Evolutionary conservation across 495 filamentous ascomycete species (phyloP).

Genomic region (Penicillium macrosclerotiorum): DNA sequence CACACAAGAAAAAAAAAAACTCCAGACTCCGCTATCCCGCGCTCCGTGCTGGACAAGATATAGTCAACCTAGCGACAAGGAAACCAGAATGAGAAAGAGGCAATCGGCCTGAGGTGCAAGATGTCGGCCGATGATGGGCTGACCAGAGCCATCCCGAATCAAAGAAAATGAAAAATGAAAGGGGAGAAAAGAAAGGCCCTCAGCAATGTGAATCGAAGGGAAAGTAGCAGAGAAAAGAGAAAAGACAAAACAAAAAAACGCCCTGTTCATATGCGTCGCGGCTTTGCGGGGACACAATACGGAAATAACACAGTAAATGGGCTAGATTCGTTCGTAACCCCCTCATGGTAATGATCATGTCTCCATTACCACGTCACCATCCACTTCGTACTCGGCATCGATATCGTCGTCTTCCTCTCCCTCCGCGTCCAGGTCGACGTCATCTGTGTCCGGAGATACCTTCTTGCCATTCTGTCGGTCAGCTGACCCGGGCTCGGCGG

Average conservation of each 20-base stretch:
- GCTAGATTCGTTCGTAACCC: no score
- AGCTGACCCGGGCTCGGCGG: constrained; percentile 24
- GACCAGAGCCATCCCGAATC: no score
- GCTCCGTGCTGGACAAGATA: constrained; percentile 3
- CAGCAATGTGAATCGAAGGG: neutral
- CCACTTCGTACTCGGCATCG: constrained; percentile 34
- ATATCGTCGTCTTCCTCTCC: constrained; percentile 32
- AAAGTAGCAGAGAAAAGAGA: constrained; percentile 6
- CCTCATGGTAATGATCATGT: constrained; percentile 21
- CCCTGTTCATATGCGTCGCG: constrained; percentile 26
- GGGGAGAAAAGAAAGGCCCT: neutral
- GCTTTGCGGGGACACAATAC: constrained; percentile 5
- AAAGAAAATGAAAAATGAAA: neutral
- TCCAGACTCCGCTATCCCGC: constrained; percentile 1
- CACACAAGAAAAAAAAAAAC: neutral
- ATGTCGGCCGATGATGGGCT: neutral
- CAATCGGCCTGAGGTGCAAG: neutral
- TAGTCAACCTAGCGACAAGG: neutral
- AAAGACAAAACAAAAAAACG: constrained; percentile 17
- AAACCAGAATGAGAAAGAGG: neutral
- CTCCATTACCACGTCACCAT: constrained; percentile 41
- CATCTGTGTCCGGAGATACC: constrained; percentile 14
- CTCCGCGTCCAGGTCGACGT: constrained; percentile 22
- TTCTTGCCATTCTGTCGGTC: constrained; percentile 9
- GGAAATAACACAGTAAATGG: no score